Evolutionary conservation across 768 basidiomycete genomes (phyloP), one percentile per base, ranked within the genome.

Genomic region (Pholiota molesta): DNA sequence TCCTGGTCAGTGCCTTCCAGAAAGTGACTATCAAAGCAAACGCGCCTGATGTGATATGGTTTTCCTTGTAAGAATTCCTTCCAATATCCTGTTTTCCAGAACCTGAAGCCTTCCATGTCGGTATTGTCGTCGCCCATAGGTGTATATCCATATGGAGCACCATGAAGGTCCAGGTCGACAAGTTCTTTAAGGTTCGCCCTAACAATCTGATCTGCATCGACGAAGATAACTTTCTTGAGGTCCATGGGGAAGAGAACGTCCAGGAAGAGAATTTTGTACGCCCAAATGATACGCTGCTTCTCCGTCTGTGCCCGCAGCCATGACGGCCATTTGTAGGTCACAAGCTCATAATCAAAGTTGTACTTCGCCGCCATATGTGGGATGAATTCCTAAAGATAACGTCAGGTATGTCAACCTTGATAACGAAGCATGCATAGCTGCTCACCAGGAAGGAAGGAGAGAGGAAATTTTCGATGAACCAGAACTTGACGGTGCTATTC

Each of bases 391-490:
- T 96, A 17, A 4, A 33, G 10, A 17, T 21, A 21, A 4, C 16
- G 53, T 42, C 51, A 44, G 49, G 39, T 1, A 53, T 19, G 39
- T 45, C 13, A 45, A 42, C 11, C 10, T 39, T 44, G 10, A 14
- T 16, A 19, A 47, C 17, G 16, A 57, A 14, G 10, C 40, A 59
- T 14, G 17, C 35, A 52, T 3, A 8, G 31, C 51, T 23, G 78
- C 86, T 68, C 66, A 94, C 95, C 61, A 98, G 77, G 85, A 99
- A 99, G 0, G 95, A 92, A 0, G 97, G 97, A 0, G 97, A 99
- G 14, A 99, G 83, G 84, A 99, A 99, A 77, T 99, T 99, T 73
- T 97, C 93, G 65, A 99, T 99, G 77, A 99, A 99, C 97, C 97
- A 99, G 78, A 99, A 99, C 74, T 99, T 99, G 74, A 99, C 96